Conservation (phyloP, 306 rosid genomes). For the Pueraria montana region DNA sequence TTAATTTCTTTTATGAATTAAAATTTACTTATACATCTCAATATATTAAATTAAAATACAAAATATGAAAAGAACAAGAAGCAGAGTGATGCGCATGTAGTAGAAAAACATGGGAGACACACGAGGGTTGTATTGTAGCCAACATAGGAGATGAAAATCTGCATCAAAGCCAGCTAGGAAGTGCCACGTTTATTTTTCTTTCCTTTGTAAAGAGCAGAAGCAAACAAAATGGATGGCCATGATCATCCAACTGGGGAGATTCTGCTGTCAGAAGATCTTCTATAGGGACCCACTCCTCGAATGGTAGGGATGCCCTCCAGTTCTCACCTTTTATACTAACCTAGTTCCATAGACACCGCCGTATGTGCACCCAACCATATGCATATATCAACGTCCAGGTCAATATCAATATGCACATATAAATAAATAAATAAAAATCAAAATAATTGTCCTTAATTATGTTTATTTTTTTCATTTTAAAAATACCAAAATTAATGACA, state of each 20-base stretch:
- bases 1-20: no score
- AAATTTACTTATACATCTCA: no score
- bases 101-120: conserved; percentile 5
- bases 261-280: conserved; percentile 74
- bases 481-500: background rate
- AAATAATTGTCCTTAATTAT: no score
- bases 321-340: conserved; percentile 25
- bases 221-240: conserved; percentile 55
- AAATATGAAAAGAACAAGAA: background rate
- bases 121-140: conserved; percentile 43
- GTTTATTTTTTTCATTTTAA: background rate
- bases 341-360: conserved; percentile 41
- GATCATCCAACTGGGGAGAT: conserved; percentile 64
- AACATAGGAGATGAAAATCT: conserved; percentile 37
- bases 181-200: conserved; percentile 35
- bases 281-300: conserved; percentile 46
- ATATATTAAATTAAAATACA: no score
- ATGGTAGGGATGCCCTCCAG: conserved; percentile 31
- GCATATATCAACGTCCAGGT: background rate
- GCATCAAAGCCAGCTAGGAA: conserved; percentile 55
- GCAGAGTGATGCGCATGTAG: background rate
- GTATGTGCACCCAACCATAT: conserved; percentile 9
- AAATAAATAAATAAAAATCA: no score
- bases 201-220: conserved; percentile 32
- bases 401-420: background rate